Base-by-base conservation (phyloP, 139 green algal species). In the Picochlorum costavermella region DNA sequence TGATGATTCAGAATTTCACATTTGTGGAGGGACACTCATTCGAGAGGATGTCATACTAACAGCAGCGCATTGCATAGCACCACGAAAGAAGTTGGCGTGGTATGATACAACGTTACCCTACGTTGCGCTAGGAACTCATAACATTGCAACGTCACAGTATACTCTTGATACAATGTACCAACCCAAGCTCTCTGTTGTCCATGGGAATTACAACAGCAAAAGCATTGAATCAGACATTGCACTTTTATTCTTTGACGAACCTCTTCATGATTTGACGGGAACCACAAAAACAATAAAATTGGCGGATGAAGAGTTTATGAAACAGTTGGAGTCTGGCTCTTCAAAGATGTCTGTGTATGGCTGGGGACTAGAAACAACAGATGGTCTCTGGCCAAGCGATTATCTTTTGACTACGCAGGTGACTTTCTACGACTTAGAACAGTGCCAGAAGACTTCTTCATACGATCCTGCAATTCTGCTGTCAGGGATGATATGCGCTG, bases 191-290 rank as follows among this genome's bases (percentile, higher is more conserved):
- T 53, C 46, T 25, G 46, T 53, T 12, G 46, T 53, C 5, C 46
- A 53, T 53, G 12, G 12, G 46, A 23, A 20, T 23, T 53, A 53
- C n/a, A 23, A 25, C 12, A 23, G n/a, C 17, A 28, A 28, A 28
- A 53, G 17, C 16, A 53, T 53, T 53, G 17, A 53, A 53, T 20
- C 46, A 9, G 46, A 53, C 17, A 53, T 53, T 53, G 46, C 46
- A 28, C n/a, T 53, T 28, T 23, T 53, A 20, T 53, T 53, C n/a
- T 23, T 53, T 23, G 46, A 53, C n/a, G 6, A 23, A 14, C 17
- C 16, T 20, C 4, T 53, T 28, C 17, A 11, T 2, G n/a, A 53
- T 23, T 20, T 28, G n/a, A 53, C 6, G 0, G 46, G 46, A 53
- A 53, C 20, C n/a, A 28, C 46, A 28, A 8, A 40, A 8, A 40